Evolutionary conservation across 108 stramenopile species (phyloP), one percentile per base, ranked within the genome.

Genomic region (Discostella stelligeroides): DNA sequence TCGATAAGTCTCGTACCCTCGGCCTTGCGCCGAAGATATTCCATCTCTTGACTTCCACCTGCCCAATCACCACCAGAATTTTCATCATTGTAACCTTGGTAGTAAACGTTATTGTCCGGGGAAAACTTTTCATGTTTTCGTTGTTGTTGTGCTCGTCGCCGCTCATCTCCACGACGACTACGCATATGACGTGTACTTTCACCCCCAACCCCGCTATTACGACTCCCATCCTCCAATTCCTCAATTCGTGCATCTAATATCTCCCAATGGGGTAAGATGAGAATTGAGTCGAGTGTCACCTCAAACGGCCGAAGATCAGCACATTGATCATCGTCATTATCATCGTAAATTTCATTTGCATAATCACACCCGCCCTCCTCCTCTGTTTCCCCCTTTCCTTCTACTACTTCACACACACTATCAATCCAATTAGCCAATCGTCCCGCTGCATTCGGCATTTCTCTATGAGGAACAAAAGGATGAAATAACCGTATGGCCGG

Each of bases 401-500:
- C n/a, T n/a, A n/a, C n/a, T n/a, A n/a, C n/a, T 1, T 45, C 42
- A 3, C 38, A 61, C 50, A 47, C 53, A 17, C 47, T 50, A 29
- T 92, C 91, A 10, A 92, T 75, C 57, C 86, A 76, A 60, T 86
- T 76, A 10, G 91, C 87, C 29, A 92, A 63, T 21, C 81, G 73
- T 42, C 87, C 82, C 21, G 87, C 91, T 7, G 73, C 24, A n/a
- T 47, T 58, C 9, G 83, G 63, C 15, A 74, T 59, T 13, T 64
- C 60, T 38, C 46, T 23, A 11, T 39, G 29, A 0, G 66, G 65
- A 20, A 61, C 79, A 67, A 92, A 92, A 4, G 91, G 91, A 75
- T 92, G 91, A 66, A 92, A 90, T 13, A 92, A 56, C 55, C 91
- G 82, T 34, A 92, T 84, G 23, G 86, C 86, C 1, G 91, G 91